These are phyloP conservation scores for Cryptosporidium xiaoi DNA, from an alignment of 169 alveolate genomes.

Conservation along the genomic window DNA sequence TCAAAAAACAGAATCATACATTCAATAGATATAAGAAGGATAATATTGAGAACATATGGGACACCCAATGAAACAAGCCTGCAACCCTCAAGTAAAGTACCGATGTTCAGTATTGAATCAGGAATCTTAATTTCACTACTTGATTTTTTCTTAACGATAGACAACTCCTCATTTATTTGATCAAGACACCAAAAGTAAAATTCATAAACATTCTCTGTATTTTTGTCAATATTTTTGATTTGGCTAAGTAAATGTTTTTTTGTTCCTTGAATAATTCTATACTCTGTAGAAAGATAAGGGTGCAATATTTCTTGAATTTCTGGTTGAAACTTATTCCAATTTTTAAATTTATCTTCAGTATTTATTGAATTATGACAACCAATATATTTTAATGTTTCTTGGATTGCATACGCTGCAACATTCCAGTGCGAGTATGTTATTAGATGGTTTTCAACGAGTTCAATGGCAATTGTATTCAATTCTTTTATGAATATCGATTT, in stretches of 20 bases:
- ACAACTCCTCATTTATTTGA: conserved; percentile 23
- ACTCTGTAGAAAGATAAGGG: conserved; percentile 63
- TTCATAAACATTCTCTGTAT: conserved; percentile 64
- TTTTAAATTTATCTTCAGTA: neutral
- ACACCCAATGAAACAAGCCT: conserved; percentile 70
- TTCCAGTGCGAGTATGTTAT: conserved; percentile 73
- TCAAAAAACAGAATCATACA: conserved; percentile 27
- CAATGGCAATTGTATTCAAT: conserved; percentile 21
- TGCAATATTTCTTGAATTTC: conserved; percentile 40
- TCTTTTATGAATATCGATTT: conserved; percentile 34
- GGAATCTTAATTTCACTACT: conserved; percentile 1
- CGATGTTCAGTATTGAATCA: conserved; percentile 7
- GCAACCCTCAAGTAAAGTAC: conserved; percentile 60
- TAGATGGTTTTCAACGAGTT: conserved; percentile 33
- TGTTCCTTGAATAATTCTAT: conserved; percentile 58
- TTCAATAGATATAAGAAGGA: conserved; percentile 46
- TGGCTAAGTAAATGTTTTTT: conserved; percentile 57
- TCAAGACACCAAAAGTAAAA: conserved; percentile 72
- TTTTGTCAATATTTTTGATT: conserved; percentile 13
- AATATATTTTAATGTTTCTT: conserved; percentile 58
- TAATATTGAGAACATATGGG: conserved; percentile 56
- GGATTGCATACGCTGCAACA: conserved; percentile 73
- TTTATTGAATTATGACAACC: conserved; percentile 45
- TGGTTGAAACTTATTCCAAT: conserved; percentile 31
- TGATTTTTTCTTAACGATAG: neutral